Base-by-base conservation (phyloP, 2,329 filamentous ascomycete species). In the Paracamarosporium sp. region DNA sequence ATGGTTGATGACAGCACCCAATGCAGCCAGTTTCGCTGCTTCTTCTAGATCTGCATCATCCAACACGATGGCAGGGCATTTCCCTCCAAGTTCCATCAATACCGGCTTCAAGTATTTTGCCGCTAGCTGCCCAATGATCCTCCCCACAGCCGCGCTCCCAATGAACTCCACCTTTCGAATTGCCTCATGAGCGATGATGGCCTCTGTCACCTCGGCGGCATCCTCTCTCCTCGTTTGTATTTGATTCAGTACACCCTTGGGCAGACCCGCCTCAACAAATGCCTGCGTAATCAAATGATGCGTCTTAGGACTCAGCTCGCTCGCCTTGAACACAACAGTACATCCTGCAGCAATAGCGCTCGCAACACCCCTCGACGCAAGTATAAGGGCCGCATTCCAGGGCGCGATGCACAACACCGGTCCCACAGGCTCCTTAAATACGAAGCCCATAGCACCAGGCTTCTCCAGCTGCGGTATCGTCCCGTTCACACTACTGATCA, bases 41-140 rank as follows among this genome's bases (percentile, higher is more conserved):
- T 79, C 70, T 22, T 81, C 75, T n/a, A 83, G 68, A 63, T 83
- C 76, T 65, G 78, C 79, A 61, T 82, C 79, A 45, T 78, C 72
- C 56, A 81, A 79, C 38, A 82, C 73, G 24, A 82, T 75, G 1
- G 75, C 75, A n/a, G 79, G 79, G 13, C 70, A 71, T 68, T 82
- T 81, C 43, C 80, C 80, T 40, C 79, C 80, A 15, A 79, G 68
- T 63, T 81, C 79, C 13, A 81, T 70, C 12, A 78, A 76, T 33
- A 80, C 74, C 28, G 77, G 77, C 72, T 81, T 82, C 60, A 81
- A 59, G 55, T 79, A 78, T 35, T 67, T 73, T 1, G 78, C 78
- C 25, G 64, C 70, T 20, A 76, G 66, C 60, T 76, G 73, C 8
- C 57, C 60, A 41, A 79, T 71, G 28, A 69, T 65, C 35, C 69